Base-by-base conservation (phyloP, 202 grass and related monocot species). In the Brachypodium distachyon region DNA sequence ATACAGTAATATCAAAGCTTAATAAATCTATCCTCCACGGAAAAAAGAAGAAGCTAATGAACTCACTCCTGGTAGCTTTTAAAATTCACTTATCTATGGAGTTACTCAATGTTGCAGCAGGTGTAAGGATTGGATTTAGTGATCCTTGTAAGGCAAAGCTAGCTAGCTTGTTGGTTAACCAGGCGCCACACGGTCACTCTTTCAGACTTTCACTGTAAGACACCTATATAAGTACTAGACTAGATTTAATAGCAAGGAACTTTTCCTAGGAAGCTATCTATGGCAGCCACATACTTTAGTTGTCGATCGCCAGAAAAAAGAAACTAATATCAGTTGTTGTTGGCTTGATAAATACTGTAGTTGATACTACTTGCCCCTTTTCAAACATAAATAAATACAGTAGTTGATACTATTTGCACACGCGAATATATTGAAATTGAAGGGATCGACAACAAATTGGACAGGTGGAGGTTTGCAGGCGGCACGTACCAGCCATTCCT, bases 401-500 rank as follows among this genome's bases (percentile, higher is more conserved):
- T n/a, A n/a, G 62, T 68, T 32, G 1, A 18, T 56, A 31, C n/a
- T n/a, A n/a, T n/a, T 56, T 31, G 27, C 49, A 33, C 37, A 17
- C 48, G 29, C 27, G 44, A 54, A 22, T 5, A 58, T 58, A 11
- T n/a, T n/a, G 43, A 33, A 16, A 60, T 59, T 12, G n/a, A 27
- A 49, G 37, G 56, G 54, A 29, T 1, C 10, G 40, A 46, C 18
- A 25, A 28, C 39, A 19, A 11, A 9, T 4, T 0, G 49, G 63
- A 78, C 65, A 40, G 36, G 74, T 79, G 85, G 67, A 61, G n/a
- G n/a, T n/a, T n/a, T n/a, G n/a, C n/a, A n/a, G n/a, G 21, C 1
- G 0, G 31, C 0, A 64, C 76, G 32, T 38, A 94, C 92, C 88
- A 91, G 88, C 92, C 92, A 94, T 80, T 94, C 92, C 85, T 91